Evolutionary conservation across 352 stramenopile genomes (phyloP).

Genomic region (Pythium phragmiticola): DNA sequence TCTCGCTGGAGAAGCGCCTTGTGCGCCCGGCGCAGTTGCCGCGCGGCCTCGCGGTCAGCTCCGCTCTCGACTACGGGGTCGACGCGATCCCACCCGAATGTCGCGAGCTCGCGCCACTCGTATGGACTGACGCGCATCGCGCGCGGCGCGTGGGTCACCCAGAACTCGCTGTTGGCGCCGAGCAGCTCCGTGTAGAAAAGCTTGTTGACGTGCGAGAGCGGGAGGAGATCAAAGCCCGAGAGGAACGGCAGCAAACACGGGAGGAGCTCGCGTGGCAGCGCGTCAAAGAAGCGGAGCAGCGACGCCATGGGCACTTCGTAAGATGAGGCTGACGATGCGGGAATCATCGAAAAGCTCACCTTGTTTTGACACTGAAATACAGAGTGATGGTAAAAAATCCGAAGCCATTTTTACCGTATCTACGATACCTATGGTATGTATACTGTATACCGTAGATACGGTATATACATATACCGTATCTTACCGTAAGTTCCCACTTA

Average conservation of each 20-base stretch:
- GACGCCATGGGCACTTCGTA: too few species aligned
- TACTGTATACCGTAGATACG: too few species aligned
- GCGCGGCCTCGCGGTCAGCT: neutral
- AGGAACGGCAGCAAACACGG: neutral
- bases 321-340: too few species aligned
- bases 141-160: neutral
- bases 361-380: too few species aligned
- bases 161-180: neutral
- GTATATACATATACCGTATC: too few species aligned
- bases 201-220: neutral
- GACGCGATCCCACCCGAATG: neutral
- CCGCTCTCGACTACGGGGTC: neutral
- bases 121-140: neutral
- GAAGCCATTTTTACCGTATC: too few species aligned
- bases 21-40: neutral
- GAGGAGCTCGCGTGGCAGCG: neutral
- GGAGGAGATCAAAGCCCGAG: neutral
- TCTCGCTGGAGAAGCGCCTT: neutral
- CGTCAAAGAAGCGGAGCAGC: neutral
- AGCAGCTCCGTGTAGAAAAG: neutral
- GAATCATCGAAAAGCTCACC: too few species aligned
- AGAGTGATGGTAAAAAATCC: too few species aligned
- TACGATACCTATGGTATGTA: too few species aligned
- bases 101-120: neutral
- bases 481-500: neutral